These are phyloP conservation scores for Staphylotrichum tortipilum DNA, from an alignment of 495 filamentous ascomycete genomes.

Conservation along the genomic window DNA sequence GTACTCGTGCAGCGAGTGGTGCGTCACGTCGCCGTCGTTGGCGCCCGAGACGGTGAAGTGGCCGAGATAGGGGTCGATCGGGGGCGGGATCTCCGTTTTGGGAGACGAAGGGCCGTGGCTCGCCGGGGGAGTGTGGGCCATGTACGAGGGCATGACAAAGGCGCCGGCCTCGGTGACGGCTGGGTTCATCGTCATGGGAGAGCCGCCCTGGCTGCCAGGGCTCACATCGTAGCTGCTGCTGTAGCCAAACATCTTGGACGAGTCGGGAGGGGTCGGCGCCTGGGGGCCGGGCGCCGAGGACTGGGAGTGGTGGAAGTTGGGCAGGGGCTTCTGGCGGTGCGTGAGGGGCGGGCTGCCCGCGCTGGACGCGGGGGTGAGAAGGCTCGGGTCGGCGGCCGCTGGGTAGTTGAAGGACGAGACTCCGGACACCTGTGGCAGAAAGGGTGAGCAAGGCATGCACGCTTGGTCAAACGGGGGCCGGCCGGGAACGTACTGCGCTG, in stretches of 20 bases:
- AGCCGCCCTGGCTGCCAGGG: conserved; percentile 26
- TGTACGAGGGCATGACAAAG: conserved; percentile 26
- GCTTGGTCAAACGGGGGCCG: background rate
- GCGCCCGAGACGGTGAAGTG: conserved; percentile 23
- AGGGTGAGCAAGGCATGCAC: background rate
- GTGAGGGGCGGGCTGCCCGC: conserved; percentile 36
- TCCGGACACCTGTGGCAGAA: conserved; percentile 19
- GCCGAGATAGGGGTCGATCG: conserved; percentile 25
- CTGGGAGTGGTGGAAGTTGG: conserved; percentile 25
- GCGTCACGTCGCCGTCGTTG: conserved; percentile 18
- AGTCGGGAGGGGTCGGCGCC: conserved; percentile 36
- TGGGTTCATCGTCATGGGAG: conserved; percentile 29
- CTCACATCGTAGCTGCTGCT: conserved; percentile 23
- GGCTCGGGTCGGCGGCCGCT: conserved; percentile 33
- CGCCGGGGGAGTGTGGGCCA: conserved; percentile 20
- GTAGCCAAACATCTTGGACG: conserved; percentile 33
- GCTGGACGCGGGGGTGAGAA: conserved; percentile 39
- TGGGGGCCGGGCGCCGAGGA: conserved; percentile 25
- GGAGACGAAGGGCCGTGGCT: conserved; percentile 25
- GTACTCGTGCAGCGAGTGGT: conserved; percentile 20
- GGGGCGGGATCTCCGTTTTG: conserved; percentile 24
- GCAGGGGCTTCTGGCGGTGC: conserved; percentile 31
- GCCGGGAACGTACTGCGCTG: conserved; percentile 23
- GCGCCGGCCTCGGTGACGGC: conserved; percentile 17
- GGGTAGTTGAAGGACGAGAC: conserved; percentile 40